Evolutionary conservation across 495 filamentous ascomycete genomes (phyloP), one percentile per base, ranked within the genome.

Genomic region (Lepidopterella palustris): DNA sequence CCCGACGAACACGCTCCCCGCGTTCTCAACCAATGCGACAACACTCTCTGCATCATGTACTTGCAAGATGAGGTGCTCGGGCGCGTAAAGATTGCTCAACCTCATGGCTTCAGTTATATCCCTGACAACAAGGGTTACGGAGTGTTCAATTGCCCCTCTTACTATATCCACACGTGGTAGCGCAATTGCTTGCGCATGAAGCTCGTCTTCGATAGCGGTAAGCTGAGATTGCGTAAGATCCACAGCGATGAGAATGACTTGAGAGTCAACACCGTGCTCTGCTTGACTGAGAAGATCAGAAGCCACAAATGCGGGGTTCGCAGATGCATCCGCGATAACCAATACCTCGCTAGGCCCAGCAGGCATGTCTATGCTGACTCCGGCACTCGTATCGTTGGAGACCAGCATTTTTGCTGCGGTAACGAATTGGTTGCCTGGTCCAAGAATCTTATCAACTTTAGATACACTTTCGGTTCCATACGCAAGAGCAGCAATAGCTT

Each of bases 371-470:
- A 98, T 98, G 73, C 88, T 86, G 15, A 98, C 93, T 29, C 88
- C 85, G 0, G 93, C 93, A 53, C 87, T 92, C 31, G 93, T 97
- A 69, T 97, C 95, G 73, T 97, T 98, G 70, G 85, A 85, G 6
- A 98, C 93, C 58, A 88, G 75, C 93, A 98, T 98, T 83, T 98
- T 98, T 51, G 88, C 93, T 0, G 95, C 93, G 0, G 93, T 98
- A 26, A 98, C 95, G 68, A 97, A 98, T 74, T 98, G 93, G 74
- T 98, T 98, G 39, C 93, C 93, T 1, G 93, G 93, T 1, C 93
- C 93, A 4, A 98, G 82, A 66, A 98, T 96, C 84, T 98, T 98
- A 79, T 98, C 93, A 18, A 97, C 95, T 77, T 98, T 98, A 70
- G 76, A 89, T 58, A 97, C 82, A 68, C 78, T 85, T 69, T 88